These are phyloP conservation scores for Gastrolobium bilobum DNA, from an alignment of 306 rosid genomes.

Conservation along the genomic window DNA sequence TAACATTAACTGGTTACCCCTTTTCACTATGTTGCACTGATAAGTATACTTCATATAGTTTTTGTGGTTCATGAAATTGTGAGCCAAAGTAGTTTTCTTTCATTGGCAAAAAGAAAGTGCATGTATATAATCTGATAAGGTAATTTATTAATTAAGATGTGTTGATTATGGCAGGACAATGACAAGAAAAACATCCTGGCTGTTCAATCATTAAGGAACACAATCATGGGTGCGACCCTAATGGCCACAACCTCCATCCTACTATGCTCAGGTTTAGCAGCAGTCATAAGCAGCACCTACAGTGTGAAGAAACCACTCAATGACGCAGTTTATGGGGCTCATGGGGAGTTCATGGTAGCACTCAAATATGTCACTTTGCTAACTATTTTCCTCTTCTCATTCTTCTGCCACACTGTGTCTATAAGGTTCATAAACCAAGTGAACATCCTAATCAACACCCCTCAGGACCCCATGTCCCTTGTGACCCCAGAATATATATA, in stretches of 20 bases:
- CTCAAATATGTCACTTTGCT: slow-evolving; percentile 83
- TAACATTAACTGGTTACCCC: neutral
- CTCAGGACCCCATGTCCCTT: slow-evolving; percentile 61
- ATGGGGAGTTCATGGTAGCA: slow-evolving; percentile 94
- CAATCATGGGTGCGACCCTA: slow-evolving; percentile 89
- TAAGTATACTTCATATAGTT: neutral
- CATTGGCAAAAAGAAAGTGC: too few species aligned
- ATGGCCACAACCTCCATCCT: slow-evolving; percentile 96
- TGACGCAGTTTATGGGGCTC: slow-evolving; percentile 86
- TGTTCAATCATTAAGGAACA: slow-evolving; percentile 85
- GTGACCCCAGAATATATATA: slow-evolving; percentile 68
- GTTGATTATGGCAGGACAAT: slow-evolving; percentile 69
- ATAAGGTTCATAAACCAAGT: slow-evolving; percentile 90
- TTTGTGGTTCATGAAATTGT: neutral
- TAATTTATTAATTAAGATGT: neutral
- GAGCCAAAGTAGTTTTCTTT: too few species aligned
- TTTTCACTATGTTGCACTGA: neutral
- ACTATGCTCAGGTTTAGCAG: slow-evolving; percentile 81
- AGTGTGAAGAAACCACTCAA: slow-evolving; percentile 85
- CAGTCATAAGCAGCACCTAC: slow-evolving; percentile 93
- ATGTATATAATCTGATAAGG: too few species aligned
- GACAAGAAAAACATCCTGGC: slow-evolving; percentile 94
- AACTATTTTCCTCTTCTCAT: slow-evolving; percentile 82
- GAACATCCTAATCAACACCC: slow-evolving; percentile 83
- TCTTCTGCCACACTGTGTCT: slow-evolving; percentile 86